Conservation (phyloP, 495 filamentous ascomycete species). For the Tuber calosporum region DNA sequence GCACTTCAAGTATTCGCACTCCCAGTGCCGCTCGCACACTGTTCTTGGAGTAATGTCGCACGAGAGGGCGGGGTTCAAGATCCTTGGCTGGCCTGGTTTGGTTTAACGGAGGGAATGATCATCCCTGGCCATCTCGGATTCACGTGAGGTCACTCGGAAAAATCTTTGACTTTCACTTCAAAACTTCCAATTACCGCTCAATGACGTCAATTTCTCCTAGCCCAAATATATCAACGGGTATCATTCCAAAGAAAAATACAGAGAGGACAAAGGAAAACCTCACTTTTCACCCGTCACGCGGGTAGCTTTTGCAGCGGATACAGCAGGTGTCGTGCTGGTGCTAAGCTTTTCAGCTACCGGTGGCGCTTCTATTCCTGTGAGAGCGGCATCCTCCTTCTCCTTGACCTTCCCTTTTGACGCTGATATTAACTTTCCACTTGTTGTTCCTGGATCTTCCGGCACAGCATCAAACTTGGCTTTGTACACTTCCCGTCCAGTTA, state of each 20-base stretch:
- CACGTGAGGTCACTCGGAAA: background rate
- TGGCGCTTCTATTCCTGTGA: background rate
- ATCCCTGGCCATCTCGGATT: background rate
- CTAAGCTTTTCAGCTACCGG: background rate
- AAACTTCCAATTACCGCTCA: background rate
- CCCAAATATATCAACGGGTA: background rate
- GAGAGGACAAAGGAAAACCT: conserved; percentile 2
- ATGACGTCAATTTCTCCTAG: background rate
- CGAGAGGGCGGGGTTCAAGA: background rate
- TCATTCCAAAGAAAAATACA: background rate
- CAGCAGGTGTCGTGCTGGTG: background rate
- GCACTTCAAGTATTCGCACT: background rate
- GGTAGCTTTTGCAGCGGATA: background rate
- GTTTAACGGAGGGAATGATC: background rate
- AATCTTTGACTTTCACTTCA: background rate
- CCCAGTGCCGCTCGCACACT: background rate
- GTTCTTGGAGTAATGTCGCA: background rate
- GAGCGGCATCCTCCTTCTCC: background rate
- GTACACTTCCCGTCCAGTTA: conserved; percentile 28
- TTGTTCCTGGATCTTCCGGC: background rate
- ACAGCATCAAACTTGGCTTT: conserved; percentile 21
- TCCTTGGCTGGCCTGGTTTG: background rate
- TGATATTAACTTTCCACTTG: background rate
- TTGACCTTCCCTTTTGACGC: background rate
- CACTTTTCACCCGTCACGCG: background rate